phyloP scores from a whole-genome alignment of 2,329 filamentous ascomycete species.

The Rutstroemia sp. region DNA sequence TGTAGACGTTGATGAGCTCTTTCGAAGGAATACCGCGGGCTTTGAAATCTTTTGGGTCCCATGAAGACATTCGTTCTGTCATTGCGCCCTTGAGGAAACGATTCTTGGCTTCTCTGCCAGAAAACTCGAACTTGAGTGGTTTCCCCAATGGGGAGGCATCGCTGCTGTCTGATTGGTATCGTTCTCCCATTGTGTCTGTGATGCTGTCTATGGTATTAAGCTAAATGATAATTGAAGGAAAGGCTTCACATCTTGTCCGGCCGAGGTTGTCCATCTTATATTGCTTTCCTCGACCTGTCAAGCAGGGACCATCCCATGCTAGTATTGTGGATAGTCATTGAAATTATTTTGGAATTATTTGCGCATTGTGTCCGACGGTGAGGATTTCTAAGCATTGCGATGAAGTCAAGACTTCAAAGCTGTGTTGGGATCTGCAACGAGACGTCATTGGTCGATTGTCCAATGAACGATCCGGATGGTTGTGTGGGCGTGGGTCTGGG shows the following conservation, averaged over 20 bases:
- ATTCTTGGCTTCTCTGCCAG: slow-evolving; percentile 50
- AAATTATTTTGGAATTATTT: too few species aligned
- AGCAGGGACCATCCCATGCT: too few species aligned
- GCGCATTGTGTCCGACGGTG: too few species aligned
- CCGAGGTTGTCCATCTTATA: neutral
- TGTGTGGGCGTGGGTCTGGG: neutral
- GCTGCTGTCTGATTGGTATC: slow-evolving; percentile 21
- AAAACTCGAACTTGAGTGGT: slow-evolving; percentile 43
- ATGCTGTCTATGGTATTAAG: neutral
- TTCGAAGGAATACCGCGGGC: slow-evolving; percentile 46
- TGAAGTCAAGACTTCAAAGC: neutral
- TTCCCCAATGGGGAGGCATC: slow-evolving; percentile 34
- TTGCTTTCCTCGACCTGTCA: neutral
- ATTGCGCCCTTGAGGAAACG: slow-evolving; percentile 62
- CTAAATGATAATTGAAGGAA: neutral
- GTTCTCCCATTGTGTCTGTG: slow-evolving; percentile 17
- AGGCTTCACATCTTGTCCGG: neutral
- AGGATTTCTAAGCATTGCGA: neutral
- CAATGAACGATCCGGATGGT: neutral
- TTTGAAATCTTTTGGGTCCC: slow-evolving; percentile 43
- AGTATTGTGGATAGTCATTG: too few species aligned
- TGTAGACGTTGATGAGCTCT: slow-evolving; percentile 49
- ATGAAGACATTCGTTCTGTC: slow-evolving; percentile 56
- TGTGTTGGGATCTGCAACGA: too few species aligned
- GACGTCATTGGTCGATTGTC: neutral